Percentiles rank a stretch among this genome's conserved stretches.
These are phyloP conservation scores for Ogataea ramenticola DNA, from an alignment of 805 yeast genomes.

Conservation along the genomic window DNA sequence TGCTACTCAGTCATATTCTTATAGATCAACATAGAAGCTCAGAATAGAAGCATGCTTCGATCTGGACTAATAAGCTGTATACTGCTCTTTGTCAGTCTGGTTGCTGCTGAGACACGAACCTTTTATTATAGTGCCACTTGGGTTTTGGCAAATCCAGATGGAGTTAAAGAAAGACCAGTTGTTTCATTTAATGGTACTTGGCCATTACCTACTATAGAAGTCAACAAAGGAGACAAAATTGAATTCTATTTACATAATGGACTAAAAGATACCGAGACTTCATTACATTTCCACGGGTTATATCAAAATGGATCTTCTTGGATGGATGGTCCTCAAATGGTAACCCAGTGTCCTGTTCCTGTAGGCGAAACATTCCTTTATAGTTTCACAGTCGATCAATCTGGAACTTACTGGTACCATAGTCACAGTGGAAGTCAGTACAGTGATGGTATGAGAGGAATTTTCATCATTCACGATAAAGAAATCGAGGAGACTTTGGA, in stretches of 20 bases:
- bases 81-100: neutral
- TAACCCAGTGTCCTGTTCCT: slow-evolving; percentile 74
- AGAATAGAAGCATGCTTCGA: neutral
- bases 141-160: slow-evolving; percentile 64
- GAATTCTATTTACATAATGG: slow-evolving; percentile 57
- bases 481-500: slow-evolving; percentile 39
- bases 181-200: slow-evolving; percentile 64
- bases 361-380: slow-evolving; percentile 61
- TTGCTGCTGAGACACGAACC: slow-evolving; percentile 37
- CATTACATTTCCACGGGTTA: slow-evolving; percentile 76
- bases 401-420: slow-evolving; percentile 82
- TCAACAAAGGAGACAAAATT: slow-evolving; percentile 56
- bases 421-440: slow-evolving; percentile 74
- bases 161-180: slow-evolving; percentile 43
- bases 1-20: no score
- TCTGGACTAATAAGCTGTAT: no score
- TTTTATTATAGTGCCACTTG: slow-evolving; percentile 53
- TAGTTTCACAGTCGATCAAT: slow-evolving; percentile 66
- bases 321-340: slow-evolving; percentile 79
- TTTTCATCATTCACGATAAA: slow-evolving; percentile 56
- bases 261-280: slow-evolving; percentile 42
- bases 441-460: slow-evolving; percentile 69
- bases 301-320: slow-evolving; percentile 52
- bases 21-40: no score
- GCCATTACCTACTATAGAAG: slow-evolving; percentile 69